Base-by-base conservation (phyloP, 1,284 basidiomycete species). In the Fomitopsis pinicola region DNA sequence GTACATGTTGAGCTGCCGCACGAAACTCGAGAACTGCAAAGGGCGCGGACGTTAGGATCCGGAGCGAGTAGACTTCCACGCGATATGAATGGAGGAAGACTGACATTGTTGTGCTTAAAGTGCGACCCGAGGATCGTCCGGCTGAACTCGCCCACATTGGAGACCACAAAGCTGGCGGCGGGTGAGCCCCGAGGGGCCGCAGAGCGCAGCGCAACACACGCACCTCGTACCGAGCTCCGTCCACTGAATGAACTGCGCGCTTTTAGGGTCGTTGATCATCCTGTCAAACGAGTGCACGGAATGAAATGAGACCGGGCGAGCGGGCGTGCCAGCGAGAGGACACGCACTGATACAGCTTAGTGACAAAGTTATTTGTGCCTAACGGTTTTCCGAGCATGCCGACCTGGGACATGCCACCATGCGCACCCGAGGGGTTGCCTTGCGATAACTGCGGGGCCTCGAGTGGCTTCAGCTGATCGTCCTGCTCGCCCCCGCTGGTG, bases 1-100 rank as follows among this genome's bases (percentile, higher is more conserved):
- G 67, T 92, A 94, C 92, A 95, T 95, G 77, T 95, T 95, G 58
- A 95, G 82, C 72, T 95, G 93, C 58, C 92, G 86, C 56, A 95
- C 92, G 73, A 95, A 95, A 69, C 88, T 91, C 30, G 91, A 92
- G 74, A 94, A 95, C 89, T 95, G 67, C 28, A 55, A 14, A 52
- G 33, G 50, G 15, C 38, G 45, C 40, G n/a, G 59, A 45, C 15
- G 54, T 62, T 12, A 66, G 48, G 42, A 35, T 28, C 36, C 42
- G 58, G 57, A 67, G 55, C 22, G 45, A 60, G 53, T 30, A 53
- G 60, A 57, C 50, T 60, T 58, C 59, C 35, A 36, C 28, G 58
- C 55, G 33, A 46, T 45, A 48, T 30, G 60, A 58, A 57, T 14
- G 55, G 38, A n/a, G 38, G 44, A 30, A 35, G n/a, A 76, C 85